Base-by-base conservation (phyloP, 257 asterid species). In the Salvia miltiorrhiza region DNA sequence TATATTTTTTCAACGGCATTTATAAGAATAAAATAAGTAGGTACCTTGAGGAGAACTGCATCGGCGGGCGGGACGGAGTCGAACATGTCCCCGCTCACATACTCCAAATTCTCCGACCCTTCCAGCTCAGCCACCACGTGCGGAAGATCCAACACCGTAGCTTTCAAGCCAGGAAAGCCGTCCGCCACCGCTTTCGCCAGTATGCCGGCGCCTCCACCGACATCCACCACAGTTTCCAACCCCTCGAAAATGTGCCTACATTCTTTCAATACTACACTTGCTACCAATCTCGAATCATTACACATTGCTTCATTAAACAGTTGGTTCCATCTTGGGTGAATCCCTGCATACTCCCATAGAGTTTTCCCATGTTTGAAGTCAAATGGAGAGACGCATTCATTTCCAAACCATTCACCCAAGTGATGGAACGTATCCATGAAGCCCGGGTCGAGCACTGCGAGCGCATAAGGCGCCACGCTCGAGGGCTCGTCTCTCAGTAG, bases 41-140 rank as follows among this genome's bases (percentile, higher is more conserved):
- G 8, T 49, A 49, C 74, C 74, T 69, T 75, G 45, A 75, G 67
- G 9, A 75, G 3, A 5, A 75, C 28, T 4, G 48, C 79, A 52
- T 62, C 71, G 2, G 72, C 79, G 7, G 1, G 71, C 14, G 76
- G 76, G n/a, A 76, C 49, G 24, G 2, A 44, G 11, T 76, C 35
- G 7, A 76, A 57, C 80, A 76, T 76, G 39, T 76, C 66, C 7
- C 80, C 80, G 2, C 54, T 9, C 2, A 70, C 41, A n/a, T 12
- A 76, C 9, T 39, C 40, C 62, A 67, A 12, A 43, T 67, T 77
- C 19, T 72, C 45, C 9, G 54, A 48, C 11, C 62, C 74, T 30
- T 58, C 48, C 50, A 76, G n/a, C 2, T 69, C 71, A 5, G 41
- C 76, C 16, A 76, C 64, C 13, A 76, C 80, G 5, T 63, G 63